Evolutionary conservation across 176 grass and related monocot genomes (phyloP).

Genomic region (Carex kokanica): DNA sequence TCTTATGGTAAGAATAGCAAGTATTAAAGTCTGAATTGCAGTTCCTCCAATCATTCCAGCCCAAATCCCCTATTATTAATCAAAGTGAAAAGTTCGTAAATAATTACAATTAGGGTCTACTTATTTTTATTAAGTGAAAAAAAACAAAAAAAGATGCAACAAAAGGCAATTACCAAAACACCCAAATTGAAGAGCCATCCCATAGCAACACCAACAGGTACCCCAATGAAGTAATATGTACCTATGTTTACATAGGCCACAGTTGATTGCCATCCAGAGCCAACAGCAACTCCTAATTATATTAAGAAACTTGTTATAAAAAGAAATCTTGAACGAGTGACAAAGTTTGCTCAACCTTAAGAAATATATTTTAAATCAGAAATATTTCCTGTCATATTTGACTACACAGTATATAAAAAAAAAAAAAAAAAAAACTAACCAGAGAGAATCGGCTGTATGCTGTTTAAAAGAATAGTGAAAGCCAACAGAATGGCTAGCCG

Average conservation of each 20-base stretch:
- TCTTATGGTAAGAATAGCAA: conserved; percentile 59
- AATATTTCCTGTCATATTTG: not conserved
- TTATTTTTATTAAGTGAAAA: conserved; percentile 11
- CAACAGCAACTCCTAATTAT: conserved; percentile 73
- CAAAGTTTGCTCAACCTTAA: not conserved
- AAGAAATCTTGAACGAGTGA: not conserved
- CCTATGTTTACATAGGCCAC: conserved; percentile 95
- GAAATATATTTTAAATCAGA: not conserved
- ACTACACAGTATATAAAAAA: not conserved
- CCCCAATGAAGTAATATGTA: conserved; percentile 73
- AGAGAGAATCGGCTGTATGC: conserved; percentile 83
- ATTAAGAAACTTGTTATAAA: not conserved
- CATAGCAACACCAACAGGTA: conserved; percentile 67
- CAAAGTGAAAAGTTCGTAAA: not conserved
- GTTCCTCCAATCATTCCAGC: conserved; percentile 91
- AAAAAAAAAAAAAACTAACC: conserved; percentile 12
- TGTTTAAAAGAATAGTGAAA: conserved; percentile 88
- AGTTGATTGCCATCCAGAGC: conserved; percentile 78
- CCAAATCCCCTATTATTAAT: conserved; percentile 67
- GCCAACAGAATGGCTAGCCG: conserved; percentile 58
- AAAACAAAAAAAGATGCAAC: not conserved
- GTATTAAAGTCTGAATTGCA: conserved; percentile 69
- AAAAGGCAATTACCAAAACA: conserved; percentile 47
- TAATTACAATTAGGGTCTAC: not conserved
- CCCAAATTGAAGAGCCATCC: conserved; percentile 83